phyloP scores from a whole-genome alignment of 257 asterid species.

The Ligustrum vulgare region DNA sequence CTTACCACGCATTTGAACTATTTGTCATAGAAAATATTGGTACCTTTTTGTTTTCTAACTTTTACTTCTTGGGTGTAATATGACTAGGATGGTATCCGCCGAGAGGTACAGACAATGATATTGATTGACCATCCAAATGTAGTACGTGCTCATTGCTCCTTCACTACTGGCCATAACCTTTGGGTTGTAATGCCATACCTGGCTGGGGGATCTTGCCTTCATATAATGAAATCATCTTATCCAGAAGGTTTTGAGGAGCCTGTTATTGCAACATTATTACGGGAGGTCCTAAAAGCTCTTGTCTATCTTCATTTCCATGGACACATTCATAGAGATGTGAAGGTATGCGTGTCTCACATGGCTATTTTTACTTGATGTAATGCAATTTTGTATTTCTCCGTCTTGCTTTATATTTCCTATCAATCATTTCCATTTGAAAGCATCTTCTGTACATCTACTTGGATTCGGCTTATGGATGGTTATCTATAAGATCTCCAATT shows the following conservation, averaged over 20 bases:
- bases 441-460: constrained; percentile 8
- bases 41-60: neutral
- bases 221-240: constrained; percentile 83
- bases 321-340: constrained; percentile 97
- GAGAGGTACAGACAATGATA: constrained; percentile 93
- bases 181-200: constrained; percentile 99
- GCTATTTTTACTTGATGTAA: constrained; percentile 13
- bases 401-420: constrained; percentile 1
- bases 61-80: constrained; percentile 27
- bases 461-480: constrained; percentile 7
- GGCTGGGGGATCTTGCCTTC: constrained; percentile 98
- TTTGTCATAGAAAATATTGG: neutral
- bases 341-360: constrained; percentile 47
- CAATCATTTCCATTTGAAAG: neutral
- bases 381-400: neutral
- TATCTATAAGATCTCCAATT: constrained; percentile 14
- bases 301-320: constrained; percentile 96
- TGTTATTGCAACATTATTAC: constrained; percentile 79
- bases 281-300: constrained; percentile 95
- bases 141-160: constrained; percentile 91
- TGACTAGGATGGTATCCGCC: constrained; percentile 88
- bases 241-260: constrained; percentile 99
- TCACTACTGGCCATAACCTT: constrained; percentile 76
- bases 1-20: neutral
- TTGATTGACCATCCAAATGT: constrained; percentile 90